These are phyloP conservation scores for Cytospora paraplurivora DNA, from an alignment of 2,329 filamentous ascomycete genomes.

Conservation along the genomic window DNA sequence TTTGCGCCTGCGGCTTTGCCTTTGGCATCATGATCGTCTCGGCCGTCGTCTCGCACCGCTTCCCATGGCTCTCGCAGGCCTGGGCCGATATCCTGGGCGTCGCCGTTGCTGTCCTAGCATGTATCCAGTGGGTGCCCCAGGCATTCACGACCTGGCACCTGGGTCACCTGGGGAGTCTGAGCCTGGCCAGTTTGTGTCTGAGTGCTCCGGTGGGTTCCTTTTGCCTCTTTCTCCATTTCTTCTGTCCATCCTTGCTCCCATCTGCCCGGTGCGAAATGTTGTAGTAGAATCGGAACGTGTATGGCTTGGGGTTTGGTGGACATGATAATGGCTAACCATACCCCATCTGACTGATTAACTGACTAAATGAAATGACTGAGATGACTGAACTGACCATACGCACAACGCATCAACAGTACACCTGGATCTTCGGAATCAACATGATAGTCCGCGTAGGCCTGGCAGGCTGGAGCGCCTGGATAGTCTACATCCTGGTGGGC, in stretches of 20 bases:
- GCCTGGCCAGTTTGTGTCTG: slow-evolving; percentile 26
- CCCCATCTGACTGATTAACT: background rate
- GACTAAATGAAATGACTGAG: background rate
- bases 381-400: background rate
- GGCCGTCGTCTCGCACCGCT: slow-evolving; percentile 28
- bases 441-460: slow-evolving; percentile 30
- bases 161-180: slow-evolving; percentile 30
- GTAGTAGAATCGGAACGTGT: too few relatives aligned
- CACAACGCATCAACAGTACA: slow-evolving; percentile 30
- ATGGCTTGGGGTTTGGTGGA: too few relatives aligned
- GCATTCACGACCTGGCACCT: slow-evolving; percentile 29
- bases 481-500: slow-evolving; percentile 32
- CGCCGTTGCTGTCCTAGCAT: slow-evolving; percentile 30
- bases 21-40: slow-evolving; percentile 29
- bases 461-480: slow-evolving; percentile 31
- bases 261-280: too few relatives aligned
- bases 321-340: background rate
- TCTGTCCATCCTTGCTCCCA: too few relatives aligned
- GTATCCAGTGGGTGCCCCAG: slow-evolving; percentile 32
- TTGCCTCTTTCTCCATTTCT: too few relatives aligned
- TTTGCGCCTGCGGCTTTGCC: slow-evolving; percentile 30
- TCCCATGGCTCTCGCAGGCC: slow-evolving; percentile 28
- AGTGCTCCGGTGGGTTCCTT: slow-evolving; percentile 22
- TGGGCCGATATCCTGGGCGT: slow-evolving; percentile 31
- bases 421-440: slow-evolving; percentile 34